These are phyloP conservation scores for Kazachstania viticola DNA, from an alignment of 805 yeast genomes.

Conservation along the genomic window DNA sequence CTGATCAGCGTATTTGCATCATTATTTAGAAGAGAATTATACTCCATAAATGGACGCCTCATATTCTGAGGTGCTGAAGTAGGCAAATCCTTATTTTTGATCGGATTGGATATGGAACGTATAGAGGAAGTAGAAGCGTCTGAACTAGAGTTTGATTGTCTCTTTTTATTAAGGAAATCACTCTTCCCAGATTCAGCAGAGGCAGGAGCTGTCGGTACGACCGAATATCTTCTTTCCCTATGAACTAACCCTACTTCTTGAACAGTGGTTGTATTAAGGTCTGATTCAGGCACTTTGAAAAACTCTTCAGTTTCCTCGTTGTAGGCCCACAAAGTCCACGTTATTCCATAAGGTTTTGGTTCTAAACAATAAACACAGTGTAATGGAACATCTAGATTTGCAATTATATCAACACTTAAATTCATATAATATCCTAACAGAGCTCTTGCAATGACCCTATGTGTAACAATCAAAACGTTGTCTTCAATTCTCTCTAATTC, in stretches of 20 bases:
- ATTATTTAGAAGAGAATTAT: no score
- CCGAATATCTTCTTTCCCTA: conserved; percentile 58
- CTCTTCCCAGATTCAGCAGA: conserved; percentile 11
- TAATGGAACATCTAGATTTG: conserved; percentile 84
- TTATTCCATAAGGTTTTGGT: conserved; percentile 91
- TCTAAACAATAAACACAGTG: conserved; percentile 86
- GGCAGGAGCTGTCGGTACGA: conserved; percentile 65
- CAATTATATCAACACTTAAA: conserved; percentile 64
- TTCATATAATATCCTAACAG: conserved; percentile 83
- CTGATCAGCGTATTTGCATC: no score
- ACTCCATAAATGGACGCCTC: no score
- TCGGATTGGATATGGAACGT: no score
- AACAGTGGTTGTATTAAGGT: conserved; percentile 38
- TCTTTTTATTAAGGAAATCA: conserved; percentile 9
- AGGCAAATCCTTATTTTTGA: no score
- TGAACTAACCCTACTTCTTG: conserved; percentile 61
- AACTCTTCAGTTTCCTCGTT: conserved; percentile 73
- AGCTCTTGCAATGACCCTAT: conserved; percentile 83
- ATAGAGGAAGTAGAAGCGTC: no score
- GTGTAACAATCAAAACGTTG: conserved; percentile 73
- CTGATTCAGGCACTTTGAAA: conserved; percentile 41
- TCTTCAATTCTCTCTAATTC: conserved; percentile 89
- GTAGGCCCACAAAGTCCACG: conserved; percentile 82
- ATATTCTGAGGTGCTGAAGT: no score
- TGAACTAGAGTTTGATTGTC: no score